Base-by-base conservation (phyloP, 164 flowering plant genomes). In the Echeveria elegans region DNA sequence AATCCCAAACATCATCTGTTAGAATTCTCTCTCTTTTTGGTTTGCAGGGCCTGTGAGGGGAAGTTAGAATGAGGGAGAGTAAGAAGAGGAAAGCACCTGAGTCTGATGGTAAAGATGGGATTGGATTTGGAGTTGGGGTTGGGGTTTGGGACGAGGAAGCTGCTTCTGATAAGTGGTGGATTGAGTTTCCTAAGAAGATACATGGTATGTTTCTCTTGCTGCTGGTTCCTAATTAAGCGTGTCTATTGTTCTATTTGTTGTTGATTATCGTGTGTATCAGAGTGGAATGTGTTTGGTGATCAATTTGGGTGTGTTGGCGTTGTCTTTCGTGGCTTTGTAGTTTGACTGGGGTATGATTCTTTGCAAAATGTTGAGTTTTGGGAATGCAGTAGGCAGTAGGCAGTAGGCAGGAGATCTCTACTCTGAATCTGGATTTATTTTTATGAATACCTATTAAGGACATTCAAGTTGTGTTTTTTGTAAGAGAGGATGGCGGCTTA, bases 31-130 rank as follows among this genome's bases (percentile, higher is more conserved):
- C n/a, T n/a, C n/a, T n/a, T n/a, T n/a, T n/a, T n/a, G n/a, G n/a
- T n/a, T 72, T 65, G 80, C 78, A 89, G 93, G 83, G 66, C 88
- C 88, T 65, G 66, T 81, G 0, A 85, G 79, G 80, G 90, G 87
- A 37, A 34, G 53, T n/a, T n/a, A n/a, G n/a, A n/a, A n/a, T 81
- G 0, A 85, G 79, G 80, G 90, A 86, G 32, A 34, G 53, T 23
- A 82, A 71, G 74, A 85, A 74, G 77, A 86, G 75, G 72, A 85
- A 74, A 72, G 40, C 41, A 3, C 47, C 1, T 43, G 47, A 43
- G 47, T 28, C 28, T 48, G 56, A 48, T 9, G 82, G 68, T 65
- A 68, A 69, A 72, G 60, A n/a, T 60, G 82, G 45, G 19, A 70
- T 66, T 66, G 76, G 64, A 72, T 73, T 73, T 74, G 70, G 7